phyloP scores from a whole-genome alignment of 2,329 filamentous ascomycete genomes.

The Diaporthe batatas region DNA sequence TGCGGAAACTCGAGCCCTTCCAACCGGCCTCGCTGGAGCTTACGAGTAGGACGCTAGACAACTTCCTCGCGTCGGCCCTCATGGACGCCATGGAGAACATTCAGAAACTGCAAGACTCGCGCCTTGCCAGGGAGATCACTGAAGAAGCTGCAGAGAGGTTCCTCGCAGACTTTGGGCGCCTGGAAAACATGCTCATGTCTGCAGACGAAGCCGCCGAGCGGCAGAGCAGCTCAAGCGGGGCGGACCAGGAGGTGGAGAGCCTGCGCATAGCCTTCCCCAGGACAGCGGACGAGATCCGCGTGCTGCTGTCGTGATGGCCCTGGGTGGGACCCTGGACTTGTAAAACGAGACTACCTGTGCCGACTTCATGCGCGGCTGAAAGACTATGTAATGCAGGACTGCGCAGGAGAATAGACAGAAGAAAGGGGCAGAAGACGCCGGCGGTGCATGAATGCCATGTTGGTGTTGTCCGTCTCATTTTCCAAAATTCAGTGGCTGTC shows the following conservation, averaged over 20 bases:
- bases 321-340: slow-evolving; percentile 23
- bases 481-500: slow-evolving; percentile 36
- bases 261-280: slow-evolving; percentile 67
- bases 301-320: slow-evolving; percentile 64
- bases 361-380: slow-evolving; percentile 13
- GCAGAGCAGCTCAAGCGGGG: slow-evolving; percentile 30
- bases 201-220: slow-evolving; percentile 55
- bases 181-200: slow-evolving; percentile 64
- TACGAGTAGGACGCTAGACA: slow-evolving; percentile 83
- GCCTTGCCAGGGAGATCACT: slow-evolving; percentile 80
- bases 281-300: slow-evolving; percentile 71
- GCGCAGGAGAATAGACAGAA: slow-evolving; percentile 2
- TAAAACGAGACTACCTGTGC: slow-evolving; percentile 17
- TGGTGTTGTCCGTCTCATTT: background rate
- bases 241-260: slow-evolving; percentile 47
- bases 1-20: slow-evolving; percentile 68
- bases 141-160: slow-evolving; percentile 87
- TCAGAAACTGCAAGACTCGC: slow-evolving; percentile 78
- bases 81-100: slow-evolving; percentile 92
- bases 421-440: slow-evolving; percentile 2
- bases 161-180: slow-evolving; percentile 82
- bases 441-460: slow-evolving; percentile 12
- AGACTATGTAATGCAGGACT: slow-evolving; percentile 15
- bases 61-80: slow-evolving; percentile 91
- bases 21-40: slow-evolving; percentile 71